Percentiles rank a stretch among this genome's conserved stretches.
These are phyloP conservation scores for Gaeumannomyces sp. DNA, from an alignment of 2,329 filamentous ascomycete species.

Conservation along the genomic window DNA sequence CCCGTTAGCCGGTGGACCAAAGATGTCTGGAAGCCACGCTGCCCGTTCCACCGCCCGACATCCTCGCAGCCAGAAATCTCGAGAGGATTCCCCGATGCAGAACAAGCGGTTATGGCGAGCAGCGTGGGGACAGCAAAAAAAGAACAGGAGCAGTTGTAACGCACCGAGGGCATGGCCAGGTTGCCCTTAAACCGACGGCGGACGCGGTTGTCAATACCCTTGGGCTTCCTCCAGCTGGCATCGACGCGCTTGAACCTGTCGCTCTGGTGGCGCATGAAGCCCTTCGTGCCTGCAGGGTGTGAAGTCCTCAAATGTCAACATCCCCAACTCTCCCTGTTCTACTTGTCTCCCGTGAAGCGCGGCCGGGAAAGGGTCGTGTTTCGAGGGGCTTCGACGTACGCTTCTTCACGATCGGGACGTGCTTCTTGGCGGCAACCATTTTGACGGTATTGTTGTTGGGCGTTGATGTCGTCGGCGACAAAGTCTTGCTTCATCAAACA, in stretches of 20 bases:
- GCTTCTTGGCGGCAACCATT: conserved; percentile 99
- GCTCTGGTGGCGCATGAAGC: conserved; percentile 95
- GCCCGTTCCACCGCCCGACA: conserved; percentile 3
- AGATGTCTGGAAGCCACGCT: too few relatives aligned
- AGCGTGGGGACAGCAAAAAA: background rate
- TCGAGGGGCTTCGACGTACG: conserved; percentile 57
- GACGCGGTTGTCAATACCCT: conserved; percentile 99
- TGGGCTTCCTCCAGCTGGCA: conserved; percentile 93
- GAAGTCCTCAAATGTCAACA: conserved; percentile 17
- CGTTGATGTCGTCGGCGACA: background rate
- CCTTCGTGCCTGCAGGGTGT: conserved; percentile 68
- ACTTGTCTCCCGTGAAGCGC: background rate
- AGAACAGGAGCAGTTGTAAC: conserved; percentile 29
- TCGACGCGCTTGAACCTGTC: conserved; percentile 93
- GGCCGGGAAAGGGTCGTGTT: background rate
- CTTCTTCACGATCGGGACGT: conserved; percentile 99
- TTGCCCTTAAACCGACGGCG: conserved; percentile 95
- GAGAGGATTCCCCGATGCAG: background rate
- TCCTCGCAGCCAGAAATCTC: conserved; percentile 7
- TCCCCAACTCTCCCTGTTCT: background rate
- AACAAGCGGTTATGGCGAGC: background rate
- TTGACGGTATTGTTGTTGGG: conserved; percentile 28
- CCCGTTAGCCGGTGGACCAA: too few relatives aligned
- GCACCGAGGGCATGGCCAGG: conserved; percentile 96
- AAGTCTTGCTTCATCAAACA: too few relatives aligned